phyloP scores from a whole-genome alignment of 2,329 filamentous ascomycete species.

The Ceratocystis eucalypticola region DNA sequence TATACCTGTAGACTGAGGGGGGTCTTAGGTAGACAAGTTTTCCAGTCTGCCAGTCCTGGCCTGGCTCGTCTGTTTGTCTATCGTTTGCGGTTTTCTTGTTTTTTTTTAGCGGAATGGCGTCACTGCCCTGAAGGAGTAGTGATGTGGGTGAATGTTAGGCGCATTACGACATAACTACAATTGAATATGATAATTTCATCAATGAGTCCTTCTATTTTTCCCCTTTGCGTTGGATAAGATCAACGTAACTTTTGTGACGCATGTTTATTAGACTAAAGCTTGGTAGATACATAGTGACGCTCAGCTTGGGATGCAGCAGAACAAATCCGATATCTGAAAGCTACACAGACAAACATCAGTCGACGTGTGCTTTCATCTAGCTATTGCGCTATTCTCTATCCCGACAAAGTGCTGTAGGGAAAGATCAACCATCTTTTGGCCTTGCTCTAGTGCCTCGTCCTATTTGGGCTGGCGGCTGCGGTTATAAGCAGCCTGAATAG shows the following conservation, averaged over 20 bases:
- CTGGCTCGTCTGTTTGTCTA: background rate
- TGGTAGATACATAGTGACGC: background rate
- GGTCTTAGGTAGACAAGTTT: background rate
- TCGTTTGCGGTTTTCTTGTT: too few relatives aligned
- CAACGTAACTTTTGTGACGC: background rate
- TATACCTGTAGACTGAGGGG: constrained; percentile 66
- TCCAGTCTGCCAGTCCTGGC: background rate
- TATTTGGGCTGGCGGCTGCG: background rate
- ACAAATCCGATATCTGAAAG: background rate
- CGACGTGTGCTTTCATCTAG: background rate
- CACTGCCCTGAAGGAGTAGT: background rate
- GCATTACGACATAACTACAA: constrained; percentile 1
- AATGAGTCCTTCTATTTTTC: background rate
- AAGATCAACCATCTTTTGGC: background rate
- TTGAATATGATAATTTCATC: constrained; percentile 5
- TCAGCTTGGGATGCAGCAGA: background rate
- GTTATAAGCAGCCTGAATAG: background rate
- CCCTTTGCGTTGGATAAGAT: background rate
- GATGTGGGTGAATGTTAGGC: background rate
- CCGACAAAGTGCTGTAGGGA: background rate
- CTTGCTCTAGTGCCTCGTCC: background rate
- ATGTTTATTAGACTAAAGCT: background rate
- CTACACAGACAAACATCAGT: background rate
- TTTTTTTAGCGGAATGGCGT: constrained; percentile 8
- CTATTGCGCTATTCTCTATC: background rate